These are phyloP conservation scores for Diaporthe capsici DNA, from an alignment of 2,329 filamentous ascomycete genomes.

Conservation along the genomic window DNA sequence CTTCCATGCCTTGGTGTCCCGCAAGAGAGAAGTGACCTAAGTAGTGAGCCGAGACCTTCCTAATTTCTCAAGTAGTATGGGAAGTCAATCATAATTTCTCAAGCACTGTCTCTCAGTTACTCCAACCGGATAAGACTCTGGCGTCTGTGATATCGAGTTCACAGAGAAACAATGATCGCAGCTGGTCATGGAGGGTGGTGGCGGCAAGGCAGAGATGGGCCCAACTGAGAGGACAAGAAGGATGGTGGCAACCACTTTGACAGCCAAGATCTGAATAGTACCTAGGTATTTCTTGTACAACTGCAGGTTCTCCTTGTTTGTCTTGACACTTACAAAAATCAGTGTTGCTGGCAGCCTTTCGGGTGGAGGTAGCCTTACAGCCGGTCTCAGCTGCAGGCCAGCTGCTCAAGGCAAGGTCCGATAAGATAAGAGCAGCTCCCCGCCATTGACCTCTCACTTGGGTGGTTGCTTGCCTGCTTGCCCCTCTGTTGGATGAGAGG, in stretches of 20 bases:
- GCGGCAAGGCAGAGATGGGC: background rate
- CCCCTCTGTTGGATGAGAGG: background rate
- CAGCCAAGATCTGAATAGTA: background rate
- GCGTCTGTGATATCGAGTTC: background rate
- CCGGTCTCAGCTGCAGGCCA: conserved; percentile 27
- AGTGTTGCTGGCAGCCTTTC: background rate
- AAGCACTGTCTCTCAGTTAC: no score
- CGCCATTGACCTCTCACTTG: background rate
- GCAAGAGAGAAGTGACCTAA: no score
- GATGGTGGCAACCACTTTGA: background rate
- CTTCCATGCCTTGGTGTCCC: no score
- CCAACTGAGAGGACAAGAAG: background rate
- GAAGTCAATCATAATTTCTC: no score
- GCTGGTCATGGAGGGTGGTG: background rate
- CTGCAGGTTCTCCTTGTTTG: background rate
- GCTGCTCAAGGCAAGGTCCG: background rate
- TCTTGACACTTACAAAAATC: background rate
- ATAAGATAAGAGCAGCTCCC: conserved; percentile 28
- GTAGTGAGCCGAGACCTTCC: no score
- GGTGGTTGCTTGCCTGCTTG: background rate
- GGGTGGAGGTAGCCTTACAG: background rate
- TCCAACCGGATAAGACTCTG: no score
- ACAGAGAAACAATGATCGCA: background rate
- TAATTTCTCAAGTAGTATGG: no score
- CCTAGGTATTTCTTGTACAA: no score